A percentile compares a stretch with the other conserved stretches of the same genome.
Conservation (phyloP, 2,329 filamentous ascomycete species). For the Passalora sequoiae region DNA sequence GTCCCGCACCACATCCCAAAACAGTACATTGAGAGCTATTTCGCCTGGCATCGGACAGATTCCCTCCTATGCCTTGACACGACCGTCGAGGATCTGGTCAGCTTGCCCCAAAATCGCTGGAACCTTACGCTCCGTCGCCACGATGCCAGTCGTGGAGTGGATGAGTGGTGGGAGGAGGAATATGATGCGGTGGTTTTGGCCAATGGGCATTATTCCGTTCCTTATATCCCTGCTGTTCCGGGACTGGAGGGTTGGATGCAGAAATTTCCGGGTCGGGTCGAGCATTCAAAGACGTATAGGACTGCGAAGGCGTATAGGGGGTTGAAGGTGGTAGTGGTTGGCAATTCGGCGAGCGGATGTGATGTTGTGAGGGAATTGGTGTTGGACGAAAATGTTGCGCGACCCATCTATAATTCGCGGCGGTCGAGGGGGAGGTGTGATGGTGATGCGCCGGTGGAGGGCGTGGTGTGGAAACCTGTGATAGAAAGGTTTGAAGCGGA, state of each 20-base stretch:
- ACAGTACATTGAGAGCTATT: slow-evolving; percentile 54
- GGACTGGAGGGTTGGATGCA: slow-evolving; percentile 52
- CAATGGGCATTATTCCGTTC: slow-evolving; percentile 33
- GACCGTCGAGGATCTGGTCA: slow-evolving; percentile 48
- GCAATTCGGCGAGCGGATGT: slow-evolving; percentile 33
- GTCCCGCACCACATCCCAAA: slow-evolving; percentile 51
- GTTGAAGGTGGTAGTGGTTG: slow-evolving; percentile 29
- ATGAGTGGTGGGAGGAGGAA: slow-evolving; percentile 52
- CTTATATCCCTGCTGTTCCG: slow-evolving; percentile 41
- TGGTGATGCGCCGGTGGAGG: slow-evolving; percentile 42
- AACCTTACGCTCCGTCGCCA: slow-evolving; percentile 46
- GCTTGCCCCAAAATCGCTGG: slow-evolving; percentile 39
- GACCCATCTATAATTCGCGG: slow-evolving; percentile 50
- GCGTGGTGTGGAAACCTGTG: slow-evolving; percentile 52
- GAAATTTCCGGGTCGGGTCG: slow-evolving; percentile 43
- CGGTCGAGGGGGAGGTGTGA: slow-evolving; percentile 50
- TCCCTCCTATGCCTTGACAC: slow-evolving; percentile 46
- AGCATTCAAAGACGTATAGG: slow-evolving; percentile 45
- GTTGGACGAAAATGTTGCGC: slow-evolving; percentile 12
- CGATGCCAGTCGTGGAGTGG: slow-evolving; percentile 41
- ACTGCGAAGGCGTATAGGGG: slow-evolving; percentile 8
- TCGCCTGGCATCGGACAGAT: slow-evolving; percentile 48
- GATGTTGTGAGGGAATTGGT: slow-evolving; percentile 29
- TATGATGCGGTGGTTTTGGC: slow-evolving; percentile 41
- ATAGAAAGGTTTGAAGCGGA: slow-evolving; percentile 40